Evolutionary conservation across 345 rosid species (phyloP), one percentile per base, ranked within the genome.

Genomic region (Camelina neglecta): DNA sequence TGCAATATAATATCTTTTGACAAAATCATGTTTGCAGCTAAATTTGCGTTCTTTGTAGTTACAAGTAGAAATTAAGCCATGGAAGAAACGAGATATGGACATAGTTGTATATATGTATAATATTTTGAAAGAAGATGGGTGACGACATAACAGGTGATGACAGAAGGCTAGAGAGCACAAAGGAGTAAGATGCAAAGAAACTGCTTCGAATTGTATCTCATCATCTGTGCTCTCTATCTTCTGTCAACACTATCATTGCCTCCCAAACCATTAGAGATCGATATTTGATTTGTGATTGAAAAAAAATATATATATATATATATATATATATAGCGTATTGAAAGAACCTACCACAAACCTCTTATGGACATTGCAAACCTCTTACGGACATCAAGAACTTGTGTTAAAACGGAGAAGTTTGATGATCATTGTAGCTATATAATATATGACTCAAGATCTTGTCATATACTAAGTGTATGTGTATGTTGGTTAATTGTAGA

Each of bases 141-240:
- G 36, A 65, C 11, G 73, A 69, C 79, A 80, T 72, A 69, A 83
- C 57, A n/a, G 78, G 79, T 86, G 92, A 85, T 90, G 96, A 86
- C 93, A 83, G 96, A 83, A 90, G 84, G 10, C 58, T 83, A 90
- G 91, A 88, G 91, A 90, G 93, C 89, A 86, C 96, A 76, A 86
- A 88, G 85, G 89, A 84, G 76, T 76, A 84, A 75, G 84, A 85
- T 85, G 85, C 88, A 56, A 35, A 61, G 61, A 60, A 68, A 1
- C 23, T 60, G 48, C 15, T 39, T 7, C 3, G 29, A 44, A 67
- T 60, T 67, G 69, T 41, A 61, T 56, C 81, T 79, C 78, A 72
- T 84, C 93, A 60, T 90, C 87, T 79, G 91, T 88, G 96, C 96
- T 84, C 96, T 90, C 93, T 90, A 86, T 88, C 93, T 90, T 88